Evolutionary conservation across 2,329 filamentous ascomycete genomes (phyloP).

Genomic region (Xylaria polymorpha): DNA sequence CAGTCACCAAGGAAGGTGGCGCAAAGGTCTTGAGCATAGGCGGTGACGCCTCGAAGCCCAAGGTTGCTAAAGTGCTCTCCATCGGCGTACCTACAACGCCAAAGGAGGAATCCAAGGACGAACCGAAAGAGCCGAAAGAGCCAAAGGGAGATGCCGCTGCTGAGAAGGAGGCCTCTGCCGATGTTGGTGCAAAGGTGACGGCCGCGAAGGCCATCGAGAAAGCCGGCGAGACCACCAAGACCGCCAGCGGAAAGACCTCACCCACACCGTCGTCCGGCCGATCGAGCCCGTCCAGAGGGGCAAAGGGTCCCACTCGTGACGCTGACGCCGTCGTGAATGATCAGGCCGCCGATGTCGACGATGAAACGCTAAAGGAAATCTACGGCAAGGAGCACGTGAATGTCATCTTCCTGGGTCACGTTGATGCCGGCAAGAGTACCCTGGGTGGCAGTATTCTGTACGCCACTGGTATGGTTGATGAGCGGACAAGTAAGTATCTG

Average conservation of each 20-base stretch:
- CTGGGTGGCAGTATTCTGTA: slow-evolving; percentile 94
- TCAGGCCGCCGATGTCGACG: slow-evolving; percentile 78
- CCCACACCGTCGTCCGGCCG: slow-evolving; percentile 86
- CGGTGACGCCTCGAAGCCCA: slow-evolving; percentile 63
- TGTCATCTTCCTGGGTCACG: slow-evolving; percentile 97
- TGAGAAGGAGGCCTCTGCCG: slow-evolving; percentile 51
- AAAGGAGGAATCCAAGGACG: slow-evolving; percentile 63
- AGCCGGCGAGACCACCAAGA: slow-evolving; percentile 75
- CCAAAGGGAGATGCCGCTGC: slow-evolving; percentile 49
- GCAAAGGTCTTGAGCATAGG: slow-evolving; percentile 74
- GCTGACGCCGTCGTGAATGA: slow-evolving; percentile 87
- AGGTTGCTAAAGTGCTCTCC: slow-evolving; percentile 77
- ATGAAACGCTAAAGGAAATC: slow-evolving; percentile 86
- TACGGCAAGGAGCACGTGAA: slow-evolving; percentile 95
- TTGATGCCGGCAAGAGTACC: slow-evolving; percentile 98
- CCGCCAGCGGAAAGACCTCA: slow-evolving; percentile 77
- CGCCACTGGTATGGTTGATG: slow-evolving; percentile 98
- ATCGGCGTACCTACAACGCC: slow-evolving; percentile 71
- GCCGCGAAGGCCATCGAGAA: slow-evolving; percentile 93
- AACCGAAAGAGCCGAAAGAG: slow-evolving; percentile 48
- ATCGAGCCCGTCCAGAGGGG: slow-evolving; percentile 77
- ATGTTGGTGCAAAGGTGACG: slow-evolving; percentile 81
- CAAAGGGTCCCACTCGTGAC: slow-evolving; percentile 69
- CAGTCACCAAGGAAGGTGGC: slow-evolving; percentile 65
- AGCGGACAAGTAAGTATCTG: slow-evolving; percentile 71